A percentile compares a stretch with the other conserved stretches of the same genome.
These are phyloP conservation scores for Metschnikowia lunata DNA, from an alignment of 805 yeast species.

Conservation along the genomic window DNA sequence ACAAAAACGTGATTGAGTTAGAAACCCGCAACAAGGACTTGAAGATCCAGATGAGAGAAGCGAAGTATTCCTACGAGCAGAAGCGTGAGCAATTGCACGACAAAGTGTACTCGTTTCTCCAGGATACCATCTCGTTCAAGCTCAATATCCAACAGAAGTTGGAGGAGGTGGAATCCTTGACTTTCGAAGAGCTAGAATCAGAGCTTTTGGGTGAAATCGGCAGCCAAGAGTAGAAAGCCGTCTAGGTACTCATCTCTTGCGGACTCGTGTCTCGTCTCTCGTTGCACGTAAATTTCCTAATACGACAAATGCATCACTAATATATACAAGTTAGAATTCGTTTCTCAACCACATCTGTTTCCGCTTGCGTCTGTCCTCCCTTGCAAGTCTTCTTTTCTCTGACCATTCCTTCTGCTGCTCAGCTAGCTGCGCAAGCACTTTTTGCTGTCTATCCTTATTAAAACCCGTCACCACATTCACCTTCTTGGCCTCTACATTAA, in stretches of 20 bases:
- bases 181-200: conserved; percentile 34
- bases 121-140: conserved; percentile 60
- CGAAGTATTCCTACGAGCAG: conserved; percentile 42
- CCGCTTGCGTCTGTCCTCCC: conserved; percentile 56
- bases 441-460: conserved; percentile 34
- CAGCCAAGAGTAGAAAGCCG: too few relatives aligned
- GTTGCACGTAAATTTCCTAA: conserved; percentile 4
- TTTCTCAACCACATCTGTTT: conserved; percentile 60
- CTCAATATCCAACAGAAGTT: conserved; percentile 59
- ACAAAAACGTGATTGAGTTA: conserved; percentile 47
- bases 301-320: conserved; percentile 5
- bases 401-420: conserved; percentile 48
- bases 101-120: conserved; percentile 54
- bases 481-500: conserved; percentile 41
- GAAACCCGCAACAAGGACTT: conserved; percentile 45
- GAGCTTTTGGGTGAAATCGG: conserved; percentile 2
- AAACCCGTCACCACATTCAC: conserved; percentile 43
- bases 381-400: conserved; percentile 42
- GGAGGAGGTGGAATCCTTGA: conserved; percentile 52
- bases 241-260: too few relatives aligned
- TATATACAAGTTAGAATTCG: conserved; percentile 31
- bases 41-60: conserved; percentile 49
- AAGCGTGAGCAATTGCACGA: conserved; percentile 47
- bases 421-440: conserved; percentile 45
- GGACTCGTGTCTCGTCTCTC: not conserved